Percentiles rank a stretch among this genome's conserved stretches.
Conservation (phyloP, 805 yeast genomes). For the Yamadazyma akitaensis region DNA sequence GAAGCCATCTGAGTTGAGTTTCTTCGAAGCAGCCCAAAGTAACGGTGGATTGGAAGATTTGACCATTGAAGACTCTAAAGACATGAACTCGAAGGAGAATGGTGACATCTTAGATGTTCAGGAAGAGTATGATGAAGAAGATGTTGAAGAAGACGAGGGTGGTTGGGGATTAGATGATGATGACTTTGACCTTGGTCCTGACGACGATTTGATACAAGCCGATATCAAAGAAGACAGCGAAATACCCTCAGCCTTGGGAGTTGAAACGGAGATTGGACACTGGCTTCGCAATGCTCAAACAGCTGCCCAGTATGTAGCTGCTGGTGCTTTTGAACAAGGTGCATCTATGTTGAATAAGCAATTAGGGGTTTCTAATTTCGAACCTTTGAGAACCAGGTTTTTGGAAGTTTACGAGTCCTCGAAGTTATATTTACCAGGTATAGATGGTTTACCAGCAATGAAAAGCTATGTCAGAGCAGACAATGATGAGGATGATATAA, state of each 20-base stretch:
- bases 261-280: conserved; percentile 57
- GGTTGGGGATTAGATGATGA: conserved; percentile 86
- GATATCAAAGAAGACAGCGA: conserved; percentile 11
- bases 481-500: conserved; percentile 51
- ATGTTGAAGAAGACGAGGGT: conserved; percentile 55
- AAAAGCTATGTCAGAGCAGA: conserved; percentile 65
- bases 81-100: conserved; percentile 15
- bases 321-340: conserved; percentile 95
- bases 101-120: conserved; percentile 22
- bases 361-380: conserved; percentile 80
- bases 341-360: conserved; percentile 90
- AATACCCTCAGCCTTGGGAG: conserved; percentile 23
- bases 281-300: conserved; percentile 90
- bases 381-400: conserved; percentile 81
- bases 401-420: conserved; percentile 79
- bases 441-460: conserved; percentile 70
- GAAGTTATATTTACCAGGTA: conserved; percentile 70
- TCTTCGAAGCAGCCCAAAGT: conserved; percentile 73
- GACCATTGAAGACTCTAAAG: conserved; percentile 39
- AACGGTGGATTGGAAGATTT: conserved; percentile 70
- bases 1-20: conserved; percentile 65
- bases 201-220: conserved; percentile 20
- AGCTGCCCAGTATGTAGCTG: conserved; percentile 91
- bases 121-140: conserved; percentile 44
- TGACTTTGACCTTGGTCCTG: conserved; percentile 62